phyloP scores from a whole-genome alignment of 805 yeast genomes.

The Yarrowia porcina region DNA sequence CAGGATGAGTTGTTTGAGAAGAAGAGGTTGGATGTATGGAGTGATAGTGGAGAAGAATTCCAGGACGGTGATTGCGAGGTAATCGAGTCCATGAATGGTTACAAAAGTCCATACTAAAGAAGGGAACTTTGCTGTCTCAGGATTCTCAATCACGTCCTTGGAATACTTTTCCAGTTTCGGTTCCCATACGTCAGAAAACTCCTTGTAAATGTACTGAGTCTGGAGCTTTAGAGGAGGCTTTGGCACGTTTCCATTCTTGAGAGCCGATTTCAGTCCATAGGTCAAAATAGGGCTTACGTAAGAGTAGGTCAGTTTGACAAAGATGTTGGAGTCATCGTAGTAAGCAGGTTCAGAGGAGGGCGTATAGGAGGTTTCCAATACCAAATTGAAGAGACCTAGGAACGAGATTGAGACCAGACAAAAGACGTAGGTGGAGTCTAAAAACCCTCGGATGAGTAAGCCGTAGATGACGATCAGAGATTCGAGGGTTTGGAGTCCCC shows the following conservation, averaged over 20 bases:
- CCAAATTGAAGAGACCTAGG: not conserved
- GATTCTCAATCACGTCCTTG: not conserved
- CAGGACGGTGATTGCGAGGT: not conserved
- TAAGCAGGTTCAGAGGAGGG: not conserved
- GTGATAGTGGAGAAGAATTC: not conserved
- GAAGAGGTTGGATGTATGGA: not conserved
- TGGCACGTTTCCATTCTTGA: not conserved
- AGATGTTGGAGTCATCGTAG: not conserved
- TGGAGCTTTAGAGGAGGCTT: not conserved
- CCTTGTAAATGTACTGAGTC: not conserved
- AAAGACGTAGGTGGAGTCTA: not conserved
- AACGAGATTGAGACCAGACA: not conserved
- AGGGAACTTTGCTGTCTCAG: not conserved
- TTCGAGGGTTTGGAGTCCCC: not conserved
- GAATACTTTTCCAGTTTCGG: not conserved
- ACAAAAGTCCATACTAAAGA: not conserved
- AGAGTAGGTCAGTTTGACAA: not conserved
- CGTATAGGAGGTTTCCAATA: not conserved
- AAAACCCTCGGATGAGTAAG: not conserved
- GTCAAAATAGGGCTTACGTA: not conserved
- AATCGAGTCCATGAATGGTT: not conserved
- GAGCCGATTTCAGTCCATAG: not conserved
- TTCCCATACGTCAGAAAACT: not conserved
- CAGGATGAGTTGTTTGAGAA: not conserved
- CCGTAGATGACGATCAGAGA: not conserved